These are phyloP conservation scores for Phyllosticta ampelicida DNA, from an alignment of 2,329 filamentous ascomycete genomes.

Conservation along the genomic window DNA sequence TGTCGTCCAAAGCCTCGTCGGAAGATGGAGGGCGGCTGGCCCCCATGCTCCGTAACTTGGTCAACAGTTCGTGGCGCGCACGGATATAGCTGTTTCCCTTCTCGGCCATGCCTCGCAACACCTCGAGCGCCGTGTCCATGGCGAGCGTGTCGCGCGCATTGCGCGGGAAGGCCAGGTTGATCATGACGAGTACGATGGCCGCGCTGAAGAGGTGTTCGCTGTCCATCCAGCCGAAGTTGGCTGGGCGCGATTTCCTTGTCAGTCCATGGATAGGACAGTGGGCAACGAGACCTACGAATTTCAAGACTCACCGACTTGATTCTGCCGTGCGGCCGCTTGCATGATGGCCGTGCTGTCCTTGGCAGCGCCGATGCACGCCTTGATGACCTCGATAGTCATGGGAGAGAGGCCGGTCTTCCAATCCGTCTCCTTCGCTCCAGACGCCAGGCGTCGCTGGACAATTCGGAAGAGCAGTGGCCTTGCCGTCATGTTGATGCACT, in stretches of 20 bases:
- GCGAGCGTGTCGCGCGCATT: constrained; percentile 31
- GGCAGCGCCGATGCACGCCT: constrained; percentile 43
- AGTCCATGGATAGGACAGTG: neutral
- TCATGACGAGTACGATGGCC: constrained; percentile 44
- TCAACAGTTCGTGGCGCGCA: constrained; percentile 29
- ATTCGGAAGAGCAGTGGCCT: constrained; percentile 45
- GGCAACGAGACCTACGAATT: neutral
- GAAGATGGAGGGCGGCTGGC: neutral
- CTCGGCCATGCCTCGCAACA: constrained; percentile 42
- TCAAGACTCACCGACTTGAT: constrained; percentile 29
- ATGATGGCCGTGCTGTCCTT: constrained; percentile 40
- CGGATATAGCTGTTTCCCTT: constrained; percentile 42
- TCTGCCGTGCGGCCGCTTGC: constrained; percentile 37
- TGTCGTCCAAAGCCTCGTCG: neutral
- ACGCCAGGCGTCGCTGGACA: constrained; percentile 38
- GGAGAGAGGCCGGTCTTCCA: constrained; percentile 40
- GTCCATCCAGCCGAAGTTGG: constrained; percentile 49
- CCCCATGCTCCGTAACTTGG: constrained; percentile 23
- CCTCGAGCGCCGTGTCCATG: constrained; percentile 37
- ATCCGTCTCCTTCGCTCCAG: constrained; percentile 22
- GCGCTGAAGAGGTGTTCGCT: constrained; percentile 47
- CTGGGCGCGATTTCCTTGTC: constrained; percentile 13
- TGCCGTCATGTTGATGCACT: constrained; percentile 48
- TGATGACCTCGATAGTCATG: constrained; percentile 41
- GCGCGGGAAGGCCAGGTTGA: constrained; percentile 42